Evolutionary conservation across 2,329 filamentous ascomycete species (phyloP).

Genomic region (Phyllosticta ampelicida): DNA sequence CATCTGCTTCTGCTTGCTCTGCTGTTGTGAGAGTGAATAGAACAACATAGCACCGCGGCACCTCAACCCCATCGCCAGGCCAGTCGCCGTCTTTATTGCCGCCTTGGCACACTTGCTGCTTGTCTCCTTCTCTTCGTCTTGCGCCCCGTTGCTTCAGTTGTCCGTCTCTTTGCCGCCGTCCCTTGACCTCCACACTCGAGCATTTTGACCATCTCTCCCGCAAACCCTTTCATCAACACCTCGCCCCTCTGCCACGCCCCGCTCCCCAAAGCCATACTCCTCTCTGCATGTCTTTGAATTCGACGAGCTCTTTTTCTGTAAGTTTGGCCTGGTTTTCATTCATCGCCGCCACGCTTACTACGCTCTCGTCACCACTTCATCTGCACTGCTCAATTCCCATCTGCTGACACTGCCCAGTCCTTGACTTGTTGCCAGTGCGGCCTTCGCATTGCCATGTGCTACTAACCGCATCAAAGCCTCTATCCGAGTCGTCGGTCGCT

Average conservation of each 20-base stretch:
- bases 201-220: conserved; percentile 10
- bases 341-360: background rate
- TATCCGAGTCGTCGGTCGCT: background rate
- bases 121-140: background rate
- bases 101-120: background rate
- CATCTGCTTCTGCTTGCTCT: background rate
- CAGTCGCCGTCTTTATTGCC: background rate
- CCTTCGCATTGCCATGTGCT: background rate
- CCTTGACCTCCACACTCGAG: conserved; percentile 3
- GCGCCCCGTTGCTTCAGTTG: background rate
- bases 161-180: conserved; percentile 2
- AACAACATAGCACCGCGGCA: conserved; percentile 2
- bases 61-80: conserved; percentile 1
- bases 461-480: background rate
- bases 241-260: background rate
- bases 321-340: background rate
- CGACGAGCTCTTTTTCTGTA: background rate
- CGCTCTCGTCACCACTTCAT: background rate
- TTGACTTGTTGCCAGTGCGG: background rate
- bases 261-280: background rate
- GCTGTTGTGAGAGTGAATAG: background rate
- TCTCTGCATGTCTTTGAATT: background rate
- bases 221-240: conserved; percentile 8
- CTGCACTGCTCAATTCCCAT: background rate
- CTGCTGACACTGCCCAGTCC: background rate